A percentile compares a stretch with the other conserved stretches of the same genome.
Conservation (phyloP, 345 rosid genomes). For the Anacardium occidentale region DNA sequence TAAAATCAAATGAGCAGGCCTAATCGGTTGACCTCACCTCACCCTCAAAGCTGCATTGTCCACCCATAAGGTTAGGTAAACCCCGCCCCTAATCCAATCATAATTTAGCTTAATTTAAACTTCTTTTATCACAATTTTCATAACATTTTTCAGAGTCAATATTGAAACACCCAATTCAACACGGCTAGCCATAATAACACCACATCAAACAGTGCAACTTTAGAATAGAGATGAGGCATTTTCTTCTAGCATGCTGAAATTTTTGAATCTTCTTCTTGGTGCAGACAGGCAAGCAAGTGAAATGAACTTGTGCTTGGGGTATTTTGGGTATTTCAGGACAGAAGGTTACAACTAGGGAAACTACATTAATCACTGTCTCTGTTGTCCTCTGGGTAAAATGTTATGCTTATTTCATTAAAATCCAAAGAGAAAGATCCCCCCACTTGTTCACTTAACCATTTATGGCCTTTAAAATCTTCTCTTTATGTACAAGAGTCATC, state of each 20-base stretch:
- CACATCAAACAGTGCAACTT: conserved; percentile 9
- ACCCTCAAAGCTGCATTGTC: conserved; percentile 6
- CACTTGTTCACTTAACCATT: no score
- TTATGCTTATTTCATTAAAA: neutral
- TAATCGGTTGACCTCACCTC: conserved; percentile 29
- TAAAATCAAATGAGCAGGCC: conserved; percentile 20
- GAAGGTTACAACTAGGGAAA: conserved; percentile 5
- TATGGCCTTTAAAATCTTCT: neutral
- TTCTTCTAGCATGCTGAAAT: neutral
- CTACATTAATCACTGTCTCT: conserved; percentile 27
- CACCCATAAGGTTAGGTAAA: conserved; percentile 11
- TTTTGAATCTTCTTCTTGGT: conserved; percentile 28
- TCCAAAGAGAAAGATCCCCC: no score
- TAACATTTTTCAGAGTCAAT: neutral
- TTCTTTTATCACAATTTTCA: no score
- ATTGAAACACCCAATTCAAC: conserved; percentile 24
- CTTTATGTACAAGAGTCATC: conserved; percentile 26
- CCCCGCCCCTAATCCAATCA: neutral
- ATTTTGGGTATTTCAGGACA: no score
- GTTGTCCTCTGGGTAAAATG: conserved; percentile 10
- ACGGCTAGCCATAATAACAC: neutral
- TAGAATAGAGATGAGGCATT: neutral
- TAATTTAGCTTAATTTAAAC: no score
- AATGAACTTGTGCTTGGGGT: conserved; percentile 27
- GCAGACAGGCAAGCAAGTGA: conserved; percentile 18